Base-by-base conservation (phyloP, 768 basidiomycete genomes). In the Auricularia auricula-judae region DNA sequence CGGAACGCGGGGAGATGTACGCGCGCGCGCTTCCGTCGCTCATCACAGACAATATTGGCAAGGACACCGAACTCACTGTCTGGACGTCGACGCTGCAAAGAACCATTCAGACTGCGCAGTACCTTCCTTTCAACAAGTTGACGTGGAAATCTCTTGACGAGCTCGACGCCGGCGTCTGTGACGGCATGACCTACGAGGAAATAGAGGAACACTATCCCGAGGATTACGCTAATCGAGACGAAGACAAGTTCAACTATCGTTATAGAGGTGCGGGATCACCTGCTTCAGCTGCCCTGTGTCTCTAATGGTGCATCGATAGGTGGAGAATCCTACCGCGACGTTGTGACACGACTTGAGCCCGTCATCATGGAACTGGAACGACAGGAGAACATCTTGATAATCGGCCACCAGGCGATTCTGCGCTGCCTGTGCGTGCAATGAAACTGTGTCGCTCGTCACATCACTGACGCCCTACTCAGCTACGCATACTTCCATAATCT, bases 131-230 rank as follows among this genome's bases (percentile, higher is more conserved):
- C 72, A 81, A 87, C 58, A 97, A 98, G 70, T 78, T 98, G 67
- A 98, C 96, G 3, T 99, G 97, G 97, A 99, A 99, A 74, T 93
- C 93, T 1, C 77, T 99, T 62, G 97, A 99, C 70, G 97, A 99
- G 75, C 81, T 99, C 33, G 97, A 99, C 74, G 97, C 97, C 7
- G 97, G 97, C 33, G 97, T 99, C 39, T 99, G 97, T 71, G 97
- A 99, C 75, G 97, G 89, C 16, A 98, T 99, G 97, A 98, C 97
- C 3, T 99, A 99, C 70, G 88, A 93, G 78, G 96, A 98, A 81
- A 98, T 99, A 65, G 95, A 95, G 93, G 85, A 87, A 82, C 83
- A 87, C 67, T 99, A 98, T 73, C 97, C 97, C 0, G 97, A 99
- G 65, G 97, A 99, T 72, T 98, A 95, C 75, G 94, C 93, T 16